Evolutionary conservation across 2,329 filamentous ascomycete genomes (phyloP).

Genomic region (Aspergillus carbonarius): DNA sequence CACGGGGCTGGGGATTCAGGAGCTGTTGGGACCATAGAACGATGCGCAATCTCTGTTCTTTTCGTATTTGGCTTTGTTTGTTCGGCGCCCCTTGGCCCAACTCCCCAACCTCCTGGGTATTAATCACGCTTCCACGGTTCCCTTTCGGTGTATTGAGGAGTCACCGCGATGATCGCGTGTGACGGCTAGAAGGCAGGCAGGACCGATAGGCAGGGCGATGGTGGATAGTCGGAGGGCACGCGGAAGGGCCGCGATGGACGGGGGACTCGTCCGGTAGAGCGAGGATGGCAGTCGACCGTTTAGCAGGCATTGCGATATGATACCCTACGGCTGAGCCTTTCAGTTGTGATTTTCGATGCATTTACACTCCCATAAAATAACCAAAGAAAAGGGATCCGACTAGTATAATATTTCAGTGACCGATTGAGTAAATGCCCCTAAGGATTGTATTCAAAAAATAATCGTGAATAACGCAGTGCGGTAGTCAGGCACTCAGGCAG

Average conservation of each 20-base stretch:
- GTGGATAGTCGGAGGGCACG: background rate
- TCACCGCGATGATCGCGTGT: background rate
- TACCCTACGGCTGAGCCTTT: conserved; percentile 43
- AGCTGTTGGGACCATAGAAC: conserved; percentile 15
- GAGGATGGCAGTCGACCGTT: conserved; percentile 38
- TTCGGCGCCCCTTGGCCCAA: conserved; percentile 2
- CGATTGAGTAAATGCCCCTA: background rate
- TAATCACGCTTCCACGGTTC: background rate
- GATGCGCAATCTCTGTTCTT: conserved; percentile 11
- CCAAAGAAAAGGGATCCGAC: background rate
- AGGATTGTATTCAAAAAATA: too few species aligned
- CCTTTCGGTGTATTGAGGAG: background rate
- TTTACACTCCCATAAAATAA: background rate
- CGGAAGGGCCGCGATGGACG: conserved; percentile 3
- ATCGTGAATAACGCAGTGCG: too few species aligned
- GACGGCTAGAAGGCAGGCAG: background rate
- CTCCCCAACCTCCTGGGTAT: conserved; percentile 7
- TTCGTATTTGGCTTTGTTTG: conserved; percentile 6
- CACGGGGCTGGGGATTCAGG: conserved; percentile 12
- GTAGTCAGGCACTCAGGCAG: too few species aligned
- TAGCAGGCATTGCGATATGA: conserved; percentile 46
- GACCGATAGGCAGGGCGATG: background rate
- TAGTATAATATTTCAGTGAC: background rate
- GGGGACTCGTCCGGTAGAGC: conserved; percentile 14
- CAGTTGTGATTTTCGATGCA: conserved; percentile 20